Percentiles rank a stretch among this genome's conserved stretches.
These are phyloP conservation scores for Plectosphaerella plurivora DNA, from an alignment of 2,329 filamentous ascomycete genomes.

Conservation along the genomic window DNA sequence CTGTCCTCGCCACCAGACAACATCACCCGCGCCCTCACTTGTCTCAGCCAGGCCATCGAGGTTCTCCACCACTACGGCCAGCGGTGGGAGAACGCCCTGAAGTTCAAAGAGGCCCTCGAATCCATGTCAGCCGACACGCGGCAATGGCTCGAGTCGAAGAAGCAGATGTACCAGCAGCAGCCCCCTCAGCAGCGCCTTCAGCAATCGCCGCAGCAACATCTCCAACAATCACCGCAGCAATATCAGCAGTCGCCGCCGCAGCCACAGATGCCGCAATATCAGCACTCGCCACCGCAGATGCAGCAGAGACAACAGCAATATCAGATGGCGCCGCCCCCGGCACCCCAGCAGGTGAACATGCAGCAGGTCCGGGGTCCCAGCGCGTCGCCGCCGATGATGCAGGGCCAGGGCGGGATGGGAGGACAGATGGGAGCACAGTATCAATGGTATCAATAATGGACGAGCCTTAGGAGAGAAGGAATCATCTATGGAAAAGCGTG, in stretches of 20 bases:
- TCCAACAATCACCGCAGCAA: slow-evolving; percentile 20
- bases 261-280: slow-evolving; percentile 2
- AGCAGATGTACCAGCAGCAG: slow-evolving; percentile 24
- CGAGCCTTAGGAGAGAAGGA: neutral
- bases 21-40: slow-evolving; percentile 49
- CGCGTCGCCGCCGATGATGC: neutral
- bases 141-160: slow-evolving; percentile 35
- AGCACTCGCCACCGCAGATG: slow-evolving; percentile 19
- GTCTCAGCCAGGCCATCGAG: slow-evolving; percentile 48
- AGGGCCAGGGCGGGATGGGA: neutral
- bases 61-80: slow-evolving; percentile 54
- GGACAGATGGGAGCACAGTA: neutral
- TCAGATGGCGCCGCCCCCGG: neutral
- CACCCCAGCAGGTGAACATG: slow-evolving; percentile 10
- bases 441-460: neutral
- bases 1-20: slow-evolving; percentile 39
- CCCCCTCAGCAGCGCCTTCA: slow-evolving; percentile 16
- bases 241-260: slow-evolving; percentile 18
- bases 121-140: slow-evolving; percentile 39
- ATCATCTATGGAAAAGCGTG: neutral
- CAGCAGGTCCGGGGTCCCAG: neutral
- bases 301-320: slow-evolving; percentile 8
- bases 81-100: slow-evolving; percentile 53
- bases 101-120: slow-evolving; percentile 51
- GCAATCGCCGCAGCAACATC: slow-evolving; percentile 17